Conservation (phyloP, 2,329 filamentous ascomycete genomes). For the Aspergillus glaucus region DNA sequence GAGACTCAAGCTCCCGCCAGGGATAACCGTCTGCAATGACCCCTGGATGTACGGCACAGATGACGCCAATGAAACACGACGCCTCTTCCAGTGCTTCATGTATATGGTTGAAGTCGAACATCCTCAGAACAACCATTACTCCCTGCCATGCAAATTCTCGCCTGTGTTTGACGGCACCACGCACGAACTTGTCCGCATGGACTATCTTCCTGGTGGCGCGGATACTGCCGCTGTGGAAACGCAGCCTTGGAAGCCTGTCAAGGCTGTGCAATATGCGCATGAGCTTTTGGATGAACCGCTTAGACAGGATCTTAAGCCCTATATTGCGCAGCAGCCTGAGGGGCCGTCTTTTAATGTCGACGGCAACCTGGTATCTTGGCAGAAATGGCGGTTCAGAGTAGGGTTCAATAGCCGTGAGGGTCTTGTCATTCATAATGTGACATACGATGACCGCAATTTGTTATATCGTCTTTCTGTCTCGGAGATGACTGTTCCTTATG, state of each 20-base stretch:
- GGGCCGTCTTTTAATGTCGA: conserved; percentile 57
- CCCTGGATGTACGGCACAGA: conserved; percentile 63
- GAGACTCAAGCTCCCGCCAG: conserved; percentile 53
- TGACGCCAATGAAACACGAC: conserved; percentile 30
- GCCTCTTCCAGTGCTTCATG: conserved; percentile 38
- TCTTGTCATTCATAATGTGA: conserved; percentile 61
- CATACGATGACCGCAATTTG: conserved; percentile 56
- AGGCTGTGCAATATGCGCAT: conserved; percentile 49
- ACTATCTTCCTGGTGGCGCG: conserved; percentile 60
- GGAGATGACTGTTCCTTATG: conserved; percentile 56
- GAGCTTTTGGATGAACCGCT: conserved; percentile 59
- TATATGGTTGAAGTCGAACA: conserved; percentile 30
- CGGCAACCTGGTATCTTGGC: conserved; percentile 56
- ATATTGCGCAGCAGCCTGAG: conserved; percentile 60
- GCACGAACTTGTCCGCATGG: conserved; percentile 62
- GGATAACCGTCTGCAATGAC: conserved; percentile 52
- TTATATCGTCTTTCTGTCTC: conserved; percentile 62
- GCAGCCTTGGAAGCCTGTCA: conserved; percentile 51
- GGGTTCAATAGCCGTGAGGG: conserved; percentile 60
- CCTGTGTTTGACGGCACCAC: conserved; percentile 51
- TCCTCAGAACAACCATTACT: conserved; percentile 33
- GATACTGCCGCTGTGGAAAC: conserved; percentile 54
- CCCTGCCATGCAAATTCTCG: conserved; percentile 30
- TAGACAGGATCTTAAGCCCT: conserved; percentile 57
- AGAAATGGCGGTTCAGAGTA: conserved; percentile 59